Base-by-base conservation (phyloP, 495 filamentous ascomycete species). In the Chaetomium cochliodes region DNA sequence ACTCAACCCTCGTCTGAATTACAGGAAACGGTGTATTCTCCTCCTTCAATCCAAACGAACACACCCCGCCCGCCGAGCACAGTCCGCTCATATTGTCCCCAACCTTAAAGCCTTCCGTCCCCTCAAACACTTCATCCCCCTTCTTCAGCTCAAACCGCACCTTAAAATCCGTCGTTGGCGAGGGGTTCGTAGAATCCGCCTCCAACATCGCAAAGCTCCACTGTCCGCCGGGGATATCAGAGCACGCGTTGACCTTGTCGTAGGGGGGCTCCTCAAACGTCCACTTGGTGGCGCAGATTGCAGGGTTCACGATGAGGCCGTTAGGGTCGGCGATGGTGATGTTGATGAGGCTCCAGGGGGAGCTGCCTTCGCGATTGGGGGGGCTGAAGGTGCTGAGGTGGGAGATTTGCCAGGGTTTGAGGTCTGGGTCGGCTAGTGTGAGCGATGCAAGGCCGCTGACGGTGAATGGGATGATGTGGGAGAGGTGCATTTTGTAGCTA, bases 21-120 rank as follows among this genome's bases (percentile, higher is more conserved):
- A 63, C 60, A 1, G 11, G 49, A 37, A 63, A 53, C 49, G 60
- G 60, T 2, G 51, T 47, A 8, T 46, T 61, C 33, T 60, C 66
- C 15, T 64, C 62, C 65, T 69, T 67, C 67, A 72, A 47, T 44
- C 55, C 62, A 47, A 53, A 67, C 28, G 26, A 63, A 51, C 69
- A 72, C 15, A 67, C 58, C 7, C 69, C 67, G 28, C 69, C 64
- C 1, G 58, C 69, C 1, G 61, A 63, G 28, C 69, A 72, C 30
- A 54, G 15, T 15, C 63, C 63, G 1, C 49, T 20, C 54, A 67
- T 9, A 18, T 72, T 65, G 16, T 62, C 58, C 33, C 53, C 64
- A 1, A 67, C 33, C n/a, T 28, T 44, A 52, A 69, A 71, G 25
- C 8, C 60, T 33, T 23, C 58, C n/a, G 20, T 49, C 6, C 60